phyloP scores from a whole-genome alignment of 1,284 basidiomycete species.

The Singerocomus rubriflavus region DNA sequence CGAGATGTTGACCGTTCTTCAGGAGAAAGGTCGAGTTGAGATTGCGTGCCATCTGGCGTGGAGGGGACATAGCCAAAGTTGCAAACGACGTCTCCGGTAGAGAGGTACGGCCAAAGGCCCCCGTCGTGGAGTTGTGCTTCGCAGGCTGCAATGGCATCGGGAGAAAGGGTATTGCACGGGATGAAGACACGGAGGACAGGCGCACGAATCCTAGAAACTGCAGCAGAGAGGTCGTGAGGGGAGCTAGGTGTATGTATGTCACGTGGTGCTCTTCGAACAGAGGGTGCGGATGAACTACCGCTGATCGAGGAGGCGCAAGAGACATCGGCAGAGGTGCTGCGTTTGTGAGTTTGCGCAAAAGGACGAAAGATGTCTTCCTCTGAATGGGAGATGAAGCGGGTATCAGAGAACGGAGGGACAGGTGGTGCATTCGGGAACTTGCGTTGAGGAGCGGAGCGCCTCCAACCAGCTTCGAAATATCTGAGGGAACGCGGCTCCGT shows the following conservation, averaged over 20 bases:
- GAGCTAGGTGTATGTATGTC: conserved; percentile 28
- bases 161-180: conserved; percentile 57
- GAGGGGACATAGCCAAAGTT: conserved; percentile 67
- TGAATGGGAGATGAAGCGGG: conserved; percentile 21
- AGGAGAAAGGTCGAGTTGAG: conserved; percentile 17
- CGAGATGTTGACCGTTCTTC: conserved; percentile 19
- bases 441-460: conserved; percentile 30
- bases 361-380: conserved; percentile 42
- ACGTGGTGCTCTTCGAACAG: conserved; percentile 14
- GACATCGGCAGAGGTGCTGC: conserved; percentile 39
- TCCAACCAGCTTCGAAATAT: conserved; percentile 53
- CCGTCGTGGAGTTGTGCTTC: conserved; percentile 60
- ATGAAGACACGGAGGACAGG: conserved; percentile 73
- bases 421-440: conserved; percentile 2
- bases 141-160: conserved; percentile 49
- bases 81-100: conserved; percentile 69
- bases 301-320: conserved; percentile 47
- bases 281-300: conserved; percentile 32
- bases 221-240: conserved; percentile 59
- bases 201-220: conserved; percentile 61
- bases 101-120: conserved; percentile 68
- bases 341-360: conserved; percentile 33
- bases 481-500: conserved; percentile 51
- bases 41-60: conserved; percentile 34
- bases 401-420: conserved; percentile 16